Conservation (phyloP, 441 rosid species). For the Hura crepitans region DNA sequence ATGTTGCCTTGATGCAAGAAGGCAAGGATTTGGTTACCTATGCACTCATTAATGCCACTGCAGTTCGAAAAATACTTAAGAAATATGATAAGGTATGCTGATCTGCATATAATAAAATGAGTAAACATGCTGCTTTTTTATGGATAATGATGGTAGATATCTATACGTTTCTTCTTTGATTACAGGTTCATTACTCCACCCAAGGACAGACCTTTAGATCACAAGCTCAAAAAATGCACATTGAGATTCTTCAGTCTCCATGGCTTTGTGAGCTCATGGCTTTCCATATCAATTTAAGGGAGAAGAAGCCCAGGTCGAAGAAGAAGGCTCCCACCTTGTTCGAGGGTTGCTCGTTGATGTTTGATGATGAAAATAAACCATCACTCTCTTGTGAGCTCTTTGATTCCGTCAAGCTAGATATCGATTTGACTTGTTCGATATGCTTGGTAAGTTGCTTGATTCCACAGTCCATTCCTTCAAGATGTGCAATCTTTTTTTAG, state of each 20-base stretch:
- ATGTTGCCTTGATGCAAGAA: constrained; percentile 56
- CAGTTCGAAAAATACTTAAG: constrained; percentile 86
- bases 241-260: constrained; percentile 88
- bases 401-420: constrained; percentile 74
- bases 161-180: neutral
- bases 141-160: neutral
- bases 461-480: neutral
- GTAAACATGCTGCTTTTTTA: neutral
- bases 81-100: constrained; percentile 78
- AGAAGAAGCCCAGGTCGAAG: constrained; percentile 41
- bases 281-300: constrained; percentile 76
- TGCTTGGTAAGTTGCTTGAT: constrained; percentile 66
- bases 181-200: constrained; percentile 72
- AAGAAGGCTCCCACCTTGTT: constrained; percentile 47
- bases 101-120: neutral
- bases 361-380: constrained; percentile 68
- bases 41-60: constrained; percentile 73
- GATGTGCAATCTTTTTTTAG: neutral
- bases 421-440: constrained; percentile 83
- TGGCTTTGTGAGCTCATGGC: constrained; percentile 94
- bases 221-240: constrained; percentile 72
- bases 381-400: constrained; percentile 66
- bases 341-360: constrained; percentile 53
- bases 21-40: constrained; percentile 76
- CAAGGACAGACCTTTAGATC: constrained; percentile 94